These are phyloP conservation scores for Penicillium janthinellum DNA, from an alignment of 2,329 filamentous ascomycete species.

Conservation along the genomic window DNA sequence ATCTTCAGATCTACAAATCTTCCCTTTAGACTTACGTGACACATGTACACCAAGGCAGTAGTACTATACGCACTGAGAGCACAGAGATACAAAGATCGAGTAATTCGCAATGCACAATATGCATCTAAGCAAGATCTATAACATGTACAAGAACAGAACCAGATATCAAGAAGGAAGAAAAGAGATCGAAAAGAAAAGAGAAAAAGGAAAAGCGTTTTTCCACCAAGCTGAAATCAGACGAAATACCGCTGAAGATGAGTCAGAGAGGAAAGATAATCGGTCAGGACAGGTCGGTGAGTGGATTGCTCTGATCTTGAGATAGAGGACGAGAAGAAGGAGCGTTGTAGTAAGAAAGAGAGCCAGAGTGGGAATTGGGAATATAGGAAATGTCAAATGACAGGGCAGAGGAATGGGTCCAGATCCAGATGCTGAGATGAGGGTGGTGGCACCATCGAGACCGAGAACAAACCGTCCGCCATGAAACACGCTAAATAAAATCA, in stretches of 20 bases:
- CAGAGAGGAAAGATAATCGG: neutral
- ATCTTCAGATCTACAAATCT: neutral
- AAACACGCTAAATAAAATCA: slow-evolving; percentile 29
- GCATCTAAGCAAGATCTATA: slow-evolving; percentile 8
- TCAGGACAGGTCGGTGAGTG: neutral
- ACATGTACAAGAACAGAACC: slow-evolving; percentile 9
- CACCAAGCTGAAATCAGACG: neutral
- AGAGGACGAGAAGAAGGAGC: slow-evolving; percentile 8
- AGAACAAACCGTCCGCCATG: slow-evolving; percentile 10
- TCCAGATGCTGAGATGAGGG: neutral
- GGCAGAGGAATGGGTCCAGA: neutral
- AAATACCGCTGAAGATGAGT: neutral
- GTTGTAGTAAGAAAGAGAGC: neutral
- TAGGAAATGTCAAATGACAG: slow-evolving; percentile 10
- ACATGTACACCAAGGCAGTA: no score
- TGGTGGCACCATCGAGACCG: neutral
- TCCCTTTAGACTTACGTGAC: no score
- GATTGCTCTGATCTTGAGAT: neutral
- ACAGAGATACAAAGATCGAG: neutral
- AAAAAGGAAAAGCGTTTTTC: neutral
- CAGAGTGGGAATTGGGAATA: slow-evolving; percentile 5
- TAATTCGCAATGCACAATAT: neutral
- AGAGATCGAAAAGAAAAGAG: neutral
- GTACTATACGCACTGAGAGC: neutral
- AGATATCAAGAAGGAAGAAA: neutral